Percentiles rank a stretch among this genome's conserved stretches.
Conservation (phyloP, 2,329 filamentous ascomycete genomes). For the Ambrosiella cleistominuta region DNA sequence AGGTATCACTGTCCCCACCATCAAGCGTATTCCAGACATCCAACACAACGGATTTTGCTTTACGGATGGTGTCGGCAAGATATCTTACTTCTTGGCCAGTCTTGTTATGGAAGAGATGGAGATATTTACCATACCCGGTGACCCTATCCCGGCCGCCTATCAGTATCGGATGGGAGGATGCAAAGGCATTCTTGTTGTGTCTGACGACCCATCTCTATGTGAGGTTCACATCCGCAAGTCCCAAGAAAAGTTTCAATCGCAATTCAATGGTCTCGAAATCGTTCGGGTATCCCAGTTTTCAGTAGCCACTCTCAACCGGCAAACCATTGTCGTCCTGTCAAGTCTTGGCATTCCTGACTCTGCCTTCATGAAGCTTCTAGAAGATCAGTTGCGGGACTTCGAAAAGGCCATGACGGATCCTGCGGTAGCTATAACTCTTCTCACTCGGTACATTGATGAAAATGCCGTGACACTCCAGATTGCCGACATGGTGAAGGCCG, state of each 20-base stretch:
- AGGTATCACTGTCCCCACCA: conserved; percentile 40
- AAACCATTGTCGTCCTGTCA: conserved; percentile 74
- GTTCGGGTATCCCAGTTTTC: conserved; percentile 64
- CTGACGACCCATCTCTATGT: conserved; percentile 45
- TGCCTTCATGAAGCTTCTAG: conserved; percentile 51
- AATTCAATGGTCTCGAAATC: conserved; percentile 61
- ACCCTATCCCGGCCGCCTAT: conserved; percentile 53
- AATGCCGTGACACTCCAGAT: conserved; percentile 64
- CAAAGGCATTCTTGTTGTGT: conserved; percentile 73
- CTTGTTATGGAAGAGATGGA: conserved; percentile 56
- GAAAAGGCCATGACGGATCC: conserved; percentile 52
- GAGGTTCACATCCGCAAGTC: conserved; percentile 67
- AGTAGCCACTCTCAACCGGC: conserved; percentile 68
- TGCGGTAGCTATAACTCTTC: conserved; percentile 43
- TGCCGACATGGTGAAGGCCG: conserved; percentile 58
- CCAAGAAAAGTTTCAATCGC: conserved; percentile 69
- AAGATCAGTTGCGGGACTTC: conserved; percentile 49
- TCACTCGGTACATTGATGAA: conserved; percentile 64
- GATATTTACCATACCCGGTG: conserved; percentile 18
- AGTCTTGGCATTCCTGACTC: conserved; percentile 51
- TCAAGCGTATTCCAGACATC: conserved; percentile 52
- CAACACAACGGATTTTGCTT: conserved; percentile 53
- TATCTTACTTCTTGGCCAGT: conserved; percentile 60
- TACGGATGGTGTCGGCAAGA: conserved; percentile 83
- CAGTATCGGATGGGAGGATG: conserved; percentile 86